Conservation (phyloP, 169 alveolate genomes). For the Babesia ovata region DNA sequence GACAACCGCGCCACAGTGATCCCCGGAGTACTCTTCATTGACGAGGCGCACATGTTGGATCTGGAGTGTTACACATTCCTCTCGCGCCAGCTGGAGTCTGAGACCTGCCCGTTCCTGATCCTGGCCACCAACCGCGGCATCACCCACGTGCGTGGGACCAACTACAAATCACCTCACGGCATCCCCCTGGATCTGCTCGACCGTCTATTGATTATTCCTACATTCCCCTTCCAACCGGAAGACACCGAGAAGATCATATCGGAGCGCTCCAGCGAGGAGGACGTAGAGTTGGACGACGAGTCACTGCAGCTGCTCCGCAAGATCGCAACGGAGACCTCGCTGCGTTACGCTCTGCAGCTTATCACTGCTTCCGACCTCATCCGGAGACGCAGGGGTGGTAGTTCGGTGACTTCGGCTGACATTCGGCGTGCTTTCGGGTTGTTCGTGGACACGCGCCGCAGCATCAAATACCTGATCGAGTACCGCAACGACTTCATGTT, state of each 20-base stretch:
- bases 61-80: conserved; percentile 99
- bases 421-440: conserved; percentile 93
- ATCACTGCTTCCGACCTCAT: conserved; percentile 89
- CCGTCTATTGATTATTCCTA: conserved; percentile 95
- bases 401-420: conserved; percentile 92
- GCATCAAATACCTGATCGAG: conserved; percentile 92
- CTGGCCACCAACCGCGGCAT: conserved; percentile 99
- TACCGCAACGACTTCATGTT: conserved; percentile 90
- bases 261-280: conserved; percentile 97
- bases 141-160: conserved; percentile 96
- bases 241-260: conserved; percentile 90
- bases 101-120: conserved; percentile 95
- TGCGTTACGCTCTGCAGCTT: conserved; percentile 93
- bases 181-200: conserved; percentile 98
- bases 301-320: conserved; percentile 93
- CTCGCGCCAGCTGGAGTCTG: conserved; percentile 92
- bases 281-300: conserved; percentile 95
- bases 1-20: conserved; percentile 90
- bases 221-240: conserved; percentile 92
- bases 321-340: conserved; percentile 93
- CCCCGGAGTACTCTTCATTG: conserved; percentile 94
- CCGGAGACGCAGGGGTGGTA: conserved; percentile 85
- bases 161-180: conserved; percentile 98
- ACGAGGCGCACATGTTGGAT: conserved; percentile 99
- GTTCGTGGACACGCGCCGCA: conserved; percentile 95